Conservation (phyloP, 768 basidiomycete genomes). For the Termitomyces sp. region DNA sequence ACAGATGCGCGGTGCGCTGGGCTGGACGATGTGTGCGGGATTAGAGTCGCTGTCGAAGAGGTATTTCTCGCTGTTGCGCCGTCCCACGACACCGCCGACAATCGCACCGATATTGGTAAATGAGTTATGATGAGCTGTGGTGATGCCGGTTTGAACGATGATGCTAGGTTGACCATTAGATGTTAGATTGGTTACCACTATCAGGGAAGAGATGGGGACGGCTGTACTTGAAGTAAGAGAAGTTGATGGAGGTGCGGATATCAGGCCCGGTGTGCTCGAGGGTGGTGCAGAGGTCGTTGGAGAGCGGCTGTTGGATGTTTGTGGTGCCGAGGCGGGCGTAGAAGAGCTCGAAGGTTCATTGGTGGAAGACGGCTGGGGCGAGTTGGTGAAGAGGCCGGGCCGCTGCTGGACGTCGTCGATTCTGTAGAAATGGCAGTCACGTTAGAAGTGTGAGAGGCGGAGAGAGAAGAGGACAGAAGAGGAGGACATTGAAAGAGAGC, state of each 20-base stretch:
- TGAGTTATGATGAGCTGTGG: neutral
- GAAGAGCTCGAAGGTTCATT: neutral
- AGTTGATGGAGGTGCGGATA: neutral
- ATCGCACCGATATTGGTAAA: conserved; percentile 34
- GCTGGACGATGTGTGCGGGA: conserved; percentile 20
- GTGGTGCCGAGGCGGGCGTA: neutral
- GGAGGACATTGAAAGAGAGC: neutral
- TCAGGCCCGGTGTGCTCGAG: neutral
- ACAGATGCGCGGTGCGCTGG: conserved; percentile 11
- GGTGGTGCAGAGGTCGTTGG: neutral
- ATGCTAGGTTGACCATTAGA: neutral
- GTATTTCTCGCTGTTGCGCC: conserved; percentile 14
- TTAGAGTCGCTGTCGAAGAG: conserved; percentile 38
- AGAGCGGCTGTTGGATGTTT: neutral
- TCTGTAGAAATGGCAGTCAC: neutral
- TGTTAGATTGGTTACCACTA: no score
- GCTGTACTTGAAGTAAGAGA: neutral
- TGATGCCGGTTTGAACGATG: conserved; percentile 13
- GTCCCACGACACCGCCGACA: conserved; percentile 45
- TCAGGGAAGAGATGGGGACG: neutral
- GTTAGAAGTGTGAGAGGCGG: neutral
- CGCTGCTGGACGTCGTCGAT: neutral
- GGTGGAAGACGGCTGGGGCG: neutral
- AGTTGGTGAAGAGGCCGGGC: neutral
- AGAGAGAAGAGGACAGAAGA: neutral